Conservation (phyloP, 139 green algal species). For the Spirogloea muscicola region DNA sequence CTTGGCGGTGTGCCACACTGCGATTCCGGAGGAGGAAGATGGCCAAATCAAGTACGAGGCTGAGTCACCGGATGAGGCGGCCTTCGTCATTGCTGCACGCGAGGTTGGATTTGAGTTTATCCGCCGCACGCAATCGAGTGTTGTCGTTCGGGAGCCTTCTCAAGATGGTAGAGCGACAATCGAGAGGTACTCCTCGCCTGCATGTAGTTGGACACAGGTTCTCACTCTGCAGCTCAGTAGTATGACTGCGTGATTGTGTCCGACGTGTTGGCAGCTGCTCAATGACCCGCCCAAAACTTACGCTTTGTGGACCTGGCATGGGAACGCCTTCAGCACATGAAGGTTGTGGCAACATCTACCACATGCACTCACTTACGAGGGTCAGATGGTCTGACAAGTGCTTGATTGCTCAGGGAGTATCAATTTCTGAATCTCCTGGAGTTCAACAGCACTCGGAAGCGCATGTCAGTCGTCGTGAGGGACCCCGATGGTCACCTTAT, state of each 20-base stretch:
- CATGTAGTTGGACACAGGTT: slow-evolving; percentile 68
- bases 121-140: neutral
- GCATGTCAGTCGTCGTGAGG: slow-evolving; percentile 68
- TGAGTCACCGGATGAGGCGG: slow-evolving; percentile 91
- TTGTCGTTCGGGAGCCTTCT: slow-evolving; percentile 10
- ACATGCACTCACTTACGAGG: neutral
- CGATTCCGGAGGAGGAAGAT: slow-evolving; percentile 50
- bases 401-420: slow-evolving; percentile 52
- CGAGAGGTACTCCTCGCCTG: slow-evolving; percentile 64
- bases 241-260: neutral
- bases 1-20: slow-evolving; percentile 47
- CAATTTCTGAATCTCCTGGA: slow-evolving; percentile 86
- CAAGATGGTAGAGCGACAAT: neutral
- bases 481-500: slow-evolving; percentile 59
- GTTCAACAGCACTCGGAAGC: slow-evolving; percentile 65
- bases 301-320: neutral
- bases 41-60: slow-evolving; percentile 51
- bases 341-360: neutral
- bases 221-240: neutral
- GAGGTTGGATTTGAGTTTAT: slow-evolving; percentile 59
- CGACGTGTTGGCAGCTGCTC: neutral
- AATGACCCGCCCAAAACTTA: neutral
- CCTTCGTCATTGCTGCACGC: slow-evolving; percentile 84
- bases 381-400: neutral
- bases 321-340: neutral